These are phyloP conservation scores for Hydrangea macrophylla DNA, from an alignment of 148 eudicot species.

Conservation along the genomic window DNA sequence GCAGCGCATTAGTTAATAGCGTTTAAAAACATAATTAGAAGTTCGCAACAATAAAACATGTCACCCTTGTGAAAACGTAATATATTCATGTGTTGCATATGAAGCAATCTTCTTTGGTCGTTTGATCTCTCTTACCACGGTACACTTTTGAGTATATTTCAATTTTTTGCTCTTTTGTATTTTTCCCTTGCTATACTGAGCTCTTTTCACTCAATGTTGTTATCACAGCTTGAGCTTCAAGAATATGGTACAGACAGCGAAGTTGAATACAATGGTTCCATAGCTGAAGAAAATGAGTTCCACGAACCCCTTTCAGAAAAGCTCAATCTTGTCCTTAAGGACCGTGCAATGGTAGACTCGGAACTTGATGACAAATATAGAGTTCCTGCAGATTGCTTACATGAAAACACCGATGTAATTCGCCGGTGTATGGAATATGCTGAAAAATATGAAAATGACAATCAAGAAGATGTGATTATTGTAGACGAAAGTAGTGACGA, in stretches of 20 bases:
- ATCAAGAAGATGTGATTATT: constrained; percentile 39
- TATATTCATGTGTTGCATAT: not conserved
- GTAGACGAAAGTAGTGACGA: constrained; percentile 86
- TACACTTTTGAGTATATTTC: constrained; percentile 2
- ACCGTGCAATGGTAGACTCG: constrained; percentile 29
- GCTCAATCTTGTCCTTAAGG: constrained; percentile 49
- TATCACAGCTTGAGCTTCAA: constrained; percentile 68
- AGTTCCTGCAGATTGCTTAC: constrained; percentile 48
- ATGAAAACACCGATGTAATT: constrained; percentile 37
- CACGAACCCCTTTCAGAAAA: constrained; percentile 55
- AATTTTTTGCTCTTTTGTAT: not conserved
- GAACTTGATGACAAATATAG: constrained; percentile 42
- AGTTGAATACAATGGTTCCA: constrained; percentile 39
- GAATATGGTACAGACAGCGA: constrained; percentile 75
- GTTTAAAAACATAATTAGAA: too few relatives aligned
- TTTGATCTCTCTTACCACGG: not conserved
- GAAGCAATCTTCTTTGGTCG: not conserved
- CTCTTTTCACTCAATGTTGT: not conserved
- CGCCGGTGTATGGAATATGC: constrained; percentile 63
- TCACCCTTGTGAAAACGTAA: not conserved
- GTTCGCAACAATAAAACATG: not conserved
- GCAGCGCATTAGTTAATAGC: too few relatives aligned
- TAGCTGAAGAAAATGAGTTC: constrained; percentile 38
- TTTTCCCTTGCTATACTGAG: not conserved
- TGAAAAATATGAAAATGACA: constrained; percentile 60